Base-by-base conservation (phyloP, 106 monocot genomes). In the Allium cepa region DNA sequence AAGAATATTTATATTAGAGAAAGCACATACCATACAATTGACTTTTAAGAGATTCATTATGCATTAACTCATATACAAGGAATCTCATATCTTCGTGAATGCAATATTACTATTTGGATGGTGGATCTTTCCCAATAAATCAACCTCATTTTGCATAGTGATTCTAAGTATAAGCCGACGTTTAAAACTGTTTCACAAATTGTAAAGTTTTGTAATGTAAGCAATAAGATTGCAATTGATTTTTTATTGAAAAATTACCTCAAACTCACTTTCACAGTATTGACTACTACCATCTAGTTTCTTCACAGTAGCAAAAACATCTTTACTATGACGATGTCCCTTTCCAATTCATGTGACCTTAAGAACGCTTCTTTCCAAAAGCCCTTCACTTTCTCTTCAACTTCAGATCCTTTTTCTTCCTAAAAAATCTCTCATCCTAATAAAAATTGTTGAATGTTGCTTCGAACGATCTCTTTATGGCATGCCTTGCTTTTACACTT, bases 11-110 rank as follows among this genome's bases (percentile, higher is more conserved):
- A 22, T 10, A 8, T 15, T 8, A 60, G 18, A 60, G 2, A 62
- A 28, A 6, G 7, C 15, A 28, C 36, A 46, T 82, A 96, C 96
- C 96, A 66, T 92, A 92, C 53, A 96, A 71, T 69, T 88, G 86
- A 50, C 69, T 67, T 68, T 89, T 88, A 36, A 96, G 69, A 50
- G 92, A 96, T 62, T 88, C 92, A 76, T 84, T 92, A 72, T 84
- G 83, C 88, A 92, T 84, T 26, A 88, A 70, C 62, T 92, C 91
- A 59, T 96, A 96, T 53, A 96, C 84, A 56, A 96, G 78, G 72
- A 96, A 83, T 58, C 81, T 73, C 16, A 71, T 82, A 17, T 82
- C 84, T 16, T 70, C 86, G 63, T 82, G 76, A 74, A 88, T 66
- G 67, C 82, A 88, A 56, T 82, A 86, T 60, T 71, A 72, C 92